These are phyloP conservation scores for Trichoderma atroviride DNA, from an alignment of 2,329 filamentous ascomycete species.

Conservation along the genomic window DNA sequence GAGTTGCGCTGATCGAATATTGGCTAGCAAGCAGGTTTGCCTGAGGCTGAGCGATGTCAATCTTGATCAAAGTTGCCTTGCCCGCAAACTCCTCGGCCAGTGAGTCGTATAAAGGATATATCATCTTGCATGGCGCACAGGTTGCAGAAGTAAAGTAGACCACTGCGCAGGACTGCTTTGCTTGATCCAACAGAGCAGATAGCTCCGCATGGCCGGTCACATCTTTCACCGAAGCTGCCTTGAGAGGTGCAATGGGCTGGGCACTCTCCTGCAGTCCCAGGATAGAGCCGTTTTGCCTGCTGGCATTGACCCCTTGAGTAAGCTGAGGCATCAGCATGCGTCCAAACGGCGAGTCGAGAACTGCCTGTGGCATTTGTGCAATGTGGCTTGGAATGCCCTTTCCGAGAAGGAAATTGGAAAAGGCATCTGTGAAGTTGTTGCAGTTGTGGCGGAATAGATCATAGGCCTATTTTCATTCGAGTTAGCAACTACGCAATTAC, in stretches of 20 bases:
- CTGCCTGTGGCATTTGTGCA: conserved; percentile 78
- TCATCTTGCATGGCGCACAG: conserved; percentile 79
- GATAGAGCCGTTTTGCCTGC: conserved; percentile 54
- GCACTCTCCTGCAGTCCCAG: conserved; percentile 53
- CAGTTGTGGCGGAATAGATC: conserved; percentile 91
- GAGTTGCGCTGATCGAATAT: conserved; percentile 75
- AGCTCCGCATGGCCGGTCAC: conserved; percentile 52
- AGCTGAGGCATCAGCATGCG: conserved; percentile 81
- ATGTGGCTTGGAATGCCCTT: conserved; percentile 89
- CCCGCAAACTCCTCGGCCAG: conserved; percentile 72
- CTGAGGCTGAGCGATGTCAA: conserved; percentile 70
- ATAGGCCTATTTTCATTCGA: conserved; percentile 63
- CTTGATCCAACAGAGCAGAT: conserved; percentile 51
- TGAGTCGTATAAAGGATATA: conserved; percentile 81
- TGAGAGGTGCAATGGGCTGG: conserved; percentile 29
- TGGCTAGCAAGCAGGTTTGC: conserved; percentile 65
- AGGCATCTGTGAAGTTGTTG: conserved; percentile 96
- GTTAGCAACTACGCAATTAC: neutral
- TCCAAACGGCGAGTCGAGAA: conserved; percentile 84
- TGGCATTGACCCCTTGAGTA: conserved; percentile 53
- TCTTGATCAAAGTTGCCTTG: conserved; percentile 75
- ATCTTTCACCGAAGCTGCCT: conserved; percentile 54
- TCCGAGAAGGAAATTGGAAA: conserved; percentile 85
- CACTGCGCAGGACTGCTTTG: conserved; percentile 70
- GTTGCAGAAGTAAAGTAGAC: conserved; percentile 92